phyloP scores from a whole-genome alignment of 345 rosid genomes.

The Salix dunnii region DNA sequence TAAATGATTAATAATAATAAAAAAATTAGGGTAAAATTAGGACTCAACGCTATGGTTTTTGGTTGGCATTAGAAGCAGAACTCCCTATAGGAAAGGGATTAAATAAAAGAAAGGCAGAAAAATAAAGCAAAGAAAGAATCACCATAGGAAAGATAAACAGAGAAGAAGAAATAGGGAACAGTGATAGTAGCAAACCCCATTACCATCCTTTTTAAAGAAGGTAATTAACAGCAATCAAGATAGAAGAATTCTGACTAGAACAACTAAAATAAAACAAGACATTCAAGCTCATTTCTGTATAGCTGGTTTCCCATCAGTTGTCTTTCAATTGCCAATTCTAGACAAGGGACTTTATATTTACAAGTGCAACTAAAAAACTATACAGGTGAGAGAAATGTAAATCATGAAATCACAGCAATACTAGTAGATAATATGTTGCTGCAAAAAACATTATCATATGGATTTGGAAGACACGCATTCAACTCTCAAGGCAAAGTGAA shows the following conservation, averaged over 20 bases:
- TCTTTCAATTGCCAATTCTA: neutral
- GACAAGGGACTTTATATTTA: neutral
- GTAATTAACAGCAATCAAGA: neutral
- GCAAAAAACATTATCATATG: neutral
- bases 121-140: neutral
- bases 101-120: neutral
- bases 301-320: too few relatives aligned
- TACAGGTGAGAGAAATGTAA: neutral
- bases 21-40: too few relatives aligned
- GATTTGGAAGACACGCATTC: too few relatives aligned
- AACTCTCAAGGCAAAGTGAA: too few relatives aligned
- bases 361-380: neutral
- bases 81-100: too few relatives aligned
- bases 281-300: too few relatives aligned
- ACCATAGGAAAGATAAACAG: neutral
- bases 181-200: neutral
- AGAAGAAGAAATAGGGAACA: neutral
- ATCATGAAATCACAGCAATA: neutral
- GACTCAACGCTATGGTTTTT: too few relatives aligned
- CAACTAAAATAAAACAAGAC: too few relatives aligned
- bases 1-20: too few relatives aligned
- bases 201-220: neutral
- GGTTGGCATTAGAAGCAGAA: too few relatives aligned
- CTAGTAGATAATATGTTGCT: neutral
- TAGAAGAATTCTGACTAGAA: neutral